phyloP scores from a whole-genome alignment of 2,329 filamentous ascomycete genomes.

The Passalora sequoiae region DNA sequence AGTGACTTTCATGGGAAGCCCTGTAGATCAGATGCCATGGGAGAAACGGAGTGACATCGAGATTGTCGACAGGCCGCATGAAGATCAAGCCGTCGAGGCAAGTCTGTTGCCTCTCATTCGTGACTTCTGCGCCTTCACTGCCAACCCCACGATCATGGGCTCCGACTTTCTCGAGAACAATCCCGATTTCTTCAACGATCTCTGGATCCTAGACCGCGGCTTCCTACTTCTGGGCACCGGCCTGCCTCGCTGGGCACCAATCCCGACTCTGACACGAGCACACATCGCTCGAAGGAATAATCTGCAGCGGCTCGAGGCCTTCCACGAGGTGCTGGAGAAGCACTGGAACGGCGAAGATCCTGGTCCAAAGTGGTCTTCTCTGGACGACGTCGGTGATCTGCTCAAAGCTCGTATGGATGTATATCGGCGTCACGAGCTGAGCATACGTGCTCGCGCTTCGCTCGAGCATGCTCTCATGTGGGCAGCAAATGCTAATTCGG shows the following conservation, averaged over 20 bases:
- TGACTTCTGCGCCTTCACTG: slow-evolving; percentile 52
- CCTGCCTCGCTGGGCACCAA: slow-evolving; percentile 51
- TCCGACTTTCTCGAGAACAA: slow-evolving; percentile 49
- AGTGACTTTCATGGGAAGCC: slow-evolving; percentile 54
- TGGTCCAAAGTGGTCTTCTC: slow-evolving; percentile 32
- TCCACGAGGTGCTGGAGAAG: slow-evolving; percentile 32
- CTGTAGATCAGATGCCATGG: slow-evolving; percentile 59
- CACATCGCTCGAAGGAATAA: slow-evolving; percentile 36
- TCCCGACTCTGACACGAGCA: slow-evolving; percentile 47
- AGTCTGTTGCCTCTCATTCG: slow-evolving; percentile 50
- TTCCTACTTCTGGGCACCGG: slow-evolving; percentile 53
- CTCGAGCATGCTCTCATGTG: slow-evolving; percentile 49
- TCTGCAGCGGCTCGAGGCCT: slow-evolving; percentile 24
- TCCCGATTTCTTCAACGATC: slow-evolving; percentile 49
- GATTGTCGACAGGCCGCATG: slow-evolving; percentile 37
- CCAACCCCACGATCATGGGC: slow-evolving; percentile 50
- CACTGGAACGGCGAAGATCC: slow-evolving; percentile 27
- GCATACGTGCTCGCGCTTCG: slow-evolving; percentile 31
- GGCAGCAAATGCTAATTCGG: slow-evolving; percentile 52
- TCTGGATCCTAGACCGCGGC: slow-evolving; percentile 52
- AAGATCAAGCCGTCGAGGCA: slow-evolving; percentile 47
- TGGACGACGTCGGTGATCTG: slow-evolving; percentile 34
- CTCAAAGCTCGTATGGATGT: slow-evolving; percentile 30
- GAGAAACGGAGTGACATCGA: slow-evolving; percentile 50
- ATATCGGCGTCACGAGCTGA: slow-evolving; percentile 31